Evolutionary conservation across 495 filamentous ascomycete genomes (phyloP), one percentile per base, ranked within the genome.

Genomic region (Xylaria intraflava): DNA sequence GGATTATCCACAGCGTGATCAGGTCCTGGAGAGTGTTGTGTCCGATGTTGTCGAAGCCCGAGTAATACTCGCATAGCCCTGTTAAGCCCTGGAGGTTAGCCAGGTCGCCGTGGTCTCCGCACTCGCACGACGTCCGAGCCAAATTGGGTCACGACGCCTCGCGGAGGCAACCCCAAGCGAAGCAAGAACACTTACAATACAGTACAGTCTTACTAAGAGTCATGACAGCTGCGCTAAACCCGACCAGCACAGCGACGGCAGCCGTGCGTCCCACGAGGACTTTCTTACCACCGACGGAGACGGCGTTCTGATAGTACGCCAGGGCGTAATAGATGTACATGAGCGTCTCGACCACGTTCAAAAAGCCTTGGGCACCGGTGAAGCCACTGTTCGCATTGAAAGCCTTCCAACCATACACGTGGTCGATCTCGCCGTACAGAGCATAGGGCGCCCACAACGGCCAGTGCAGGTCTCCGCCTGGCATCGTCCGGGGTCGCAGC

Each of bases 121-220:
- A 8, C 20, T 24, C 16, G n/a, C 29, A 0, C 39, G 2, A 42
- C 20, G 3, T 23, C 1, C 26, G 9, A 35, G 19, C 23, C 44
- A 31, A 16, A 29, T 14, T 22, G 22, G 12, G 22, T 39, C 35
- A 8, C 12, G 26, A 6, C 1, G 33, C 27, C 22, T 16, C 17
- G 12, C 26, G 6, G 17, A 30, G 17, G 47, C 46, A 24, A 16
- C 27, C 29, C 16, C 10, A 20, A 45, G 7, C 23, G 31, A 6
- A 36, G 6, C 20, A 14, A 8, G 10, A 26, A 24, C 49, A 76
- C 84, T 76, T 62, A 90, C 90, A 86, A 62, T 96, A 97, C 14
- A 97, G 69, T 49, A 87, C 61, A 14, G 91, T 96, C 81, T 96
- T 96, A 69, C 83, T 85, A 1, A 93, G 60, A 1, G 92, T 96